Conservation (phyloP, 2,329 filamentous ascomycete species). For the Ceratocystis cacaofunesta region DNA sequence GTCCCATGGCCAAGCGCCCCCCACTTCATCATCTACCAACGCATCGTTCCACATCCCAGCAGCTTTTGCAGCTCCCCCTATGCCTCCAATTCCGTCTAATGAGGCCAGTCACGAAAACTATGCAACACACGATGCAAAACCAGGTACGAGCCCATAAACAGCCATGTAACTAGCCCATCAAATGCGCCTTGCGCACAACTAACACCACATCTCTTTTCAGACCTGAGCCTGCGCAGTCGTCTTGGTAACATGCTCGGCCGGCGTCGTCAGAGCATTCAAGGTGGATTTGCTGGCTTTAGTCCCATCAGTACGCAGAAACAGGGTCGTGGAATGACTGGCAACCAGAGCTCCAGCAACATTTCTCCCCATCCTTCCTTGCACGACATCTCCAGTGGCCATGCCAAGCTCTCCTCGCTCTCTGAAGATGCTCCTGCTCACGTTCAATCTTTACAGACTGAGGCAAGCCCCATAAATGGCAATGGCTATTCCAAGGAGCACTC, state of each 20-base stretch:
- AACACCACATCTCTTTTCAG: neutral
- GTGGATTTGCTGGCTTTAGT: conserved; percentile 44
- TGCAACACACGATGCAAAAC: conserved; percentile 21
- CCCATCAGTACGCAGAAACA: conserved; percentile 42
- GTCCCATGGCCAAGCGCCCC: conserved; percentile 11
- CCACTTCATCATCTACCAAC: conserved; percentile 8
- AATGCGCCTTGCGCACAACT: neutral
- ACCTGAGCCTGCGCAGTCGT: conserved; percentile 27
- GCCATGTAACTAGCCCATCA: neutral
- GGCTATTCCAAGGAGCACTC: conserved; percentile 28
- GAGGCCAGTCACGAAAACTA: conserved; percentile 33
- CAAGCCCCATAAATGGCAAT: conserved; percentile 19
- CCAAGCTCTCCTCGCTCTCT: conserved; percentile 36
- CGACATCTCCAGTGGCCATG: conserved; percentile 37
- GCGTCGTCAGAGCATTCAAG: conserved; percentile 51
- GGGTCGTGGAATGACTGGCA: conserved; percentile 44
- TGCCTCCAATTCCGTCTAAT: conserved; percentile 20
- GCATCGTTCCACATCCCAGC: conserved; percentile 10
- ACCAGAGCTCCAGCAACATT: conserved; percentile 39
- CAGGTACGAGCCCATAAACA: neutral
- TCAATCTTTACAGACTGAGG: neutral
- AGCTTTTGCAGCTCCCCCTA: conserved; percentile 14
- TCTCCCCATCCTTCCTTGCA: conserved; percentile 46
- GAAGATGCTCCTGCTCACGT: conserved; percentile 33
- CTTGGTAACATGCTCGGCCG: conserved; percentile 56